These are phyloP conservation scores for Botrytis aclada DNA, from an alignment of 2,329 filamentous ascomycete genomes.

Conservation along the genomic window DNA sequence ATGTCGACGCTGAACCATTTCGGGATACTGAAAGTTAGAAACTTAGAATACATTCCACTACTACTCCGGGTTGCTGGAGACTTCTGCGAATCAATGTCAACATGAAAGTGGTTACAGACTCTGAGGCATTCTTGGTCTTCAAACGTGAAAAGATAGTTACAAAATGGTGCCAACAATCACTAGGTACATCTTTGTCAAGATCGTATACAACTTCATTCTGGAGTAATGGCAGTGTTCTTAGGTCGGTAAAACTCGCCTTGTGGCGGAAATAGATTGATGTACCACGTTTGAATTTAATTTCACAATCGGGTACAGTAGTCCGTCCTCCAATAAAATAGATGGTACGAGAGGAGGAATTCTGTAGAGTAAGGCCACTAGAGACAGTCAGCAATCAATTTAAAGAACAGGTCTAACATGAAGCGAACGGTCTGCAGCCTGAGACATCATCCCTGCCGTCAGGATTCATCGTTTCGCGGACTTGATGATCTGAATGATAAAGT, in stretches of 20 bases:
- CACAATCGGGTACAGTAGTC: fast-evolving
- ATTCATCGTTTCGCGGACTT: background rate
- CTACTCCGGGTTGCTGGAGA: background rate
- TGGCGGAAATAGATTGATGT: background rate
- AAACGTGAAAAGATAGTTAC: background rate
- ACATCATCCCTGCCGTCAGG: background rate
- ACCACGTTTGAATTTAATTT: background rate
- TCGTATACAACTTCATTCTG: background rate
- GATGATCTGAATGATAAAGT: background rate
- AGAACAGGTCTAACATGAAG: background rate
- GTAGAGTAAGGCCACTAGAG: background rate
- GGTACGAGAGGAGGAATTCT: background rate
- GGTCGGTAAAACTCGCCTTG: fast-evolving
- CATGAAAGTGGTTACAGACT: background rate
- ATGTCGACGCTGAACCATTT: background rate
- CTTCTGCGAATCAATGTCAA: background rate
- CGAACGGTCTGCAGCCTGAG: background rate
- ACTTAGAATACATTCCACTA: background rate
- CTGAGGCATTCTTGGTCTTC: background rate
- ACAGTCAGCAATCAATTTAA: background rate
- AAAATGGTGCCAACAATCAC: background rate
- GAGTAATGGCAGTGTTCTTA: background rate
- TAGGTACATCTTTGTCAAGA: background rate
- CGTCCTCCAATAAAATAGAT: background rate
- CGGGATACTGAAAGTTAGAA: background rate